Base-by-base conservation (phyloP, 495 filamentous ascomycete species). In the Aspergillus diversus region DNA sequence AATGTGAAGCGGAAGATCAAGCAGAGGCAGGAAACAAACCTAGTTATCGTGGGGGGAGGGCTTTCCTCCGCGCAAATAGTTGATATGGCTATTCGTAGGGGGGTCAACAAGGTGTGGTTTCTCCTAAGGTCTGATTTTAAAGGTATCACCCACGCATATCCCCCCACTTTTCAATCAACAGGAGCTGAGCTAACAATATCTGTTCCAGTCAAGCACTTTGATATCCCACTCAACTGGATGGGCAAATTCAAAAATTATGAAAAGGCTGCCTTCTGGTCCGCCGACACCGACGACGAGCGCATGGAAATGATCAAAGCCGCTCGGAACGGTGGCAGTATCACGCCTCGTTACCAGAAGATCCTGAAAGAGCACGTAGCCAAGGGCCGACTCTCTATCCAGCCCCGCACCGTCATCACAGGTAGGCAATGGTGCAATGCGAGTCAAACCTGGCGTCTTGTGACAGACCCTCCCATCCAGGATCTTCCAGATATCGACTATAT, bases 211-310 rank as follows among this genome's bases (percentile, higher is more conserved):
- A 88, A 88, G 65, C 83, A 84, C 60, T 89, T 90, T 63, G 86
- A 90, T 64, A 75, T 88, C 63, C 80, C 80, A 59, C 75, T 90
- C 13, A 77, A 76, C 34, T 90, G 87, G 87, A 83, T 90, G 71
- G 84, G 84, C 32, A 90, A 90, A 63, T 89, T 84, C 66, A 82
- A 83, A n/a, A 89, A 88, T 70, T 80, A 77, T 68, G 80, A 86
- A 61, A 84, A 87, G 61, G 81, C 87, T 32, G 76, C 78, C 3
- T 90, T 89, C 66, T 89, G 86, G 85, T 82, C 81, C 7, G 81
- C 84, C 16, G 84, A 86, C 49, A 81, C 78, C 6, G 79, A 86
- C 50, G 81, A 86, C 63, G 86, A 88, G 67, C 81, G 86, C 27
- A 75, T 84, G 9, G 77, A 83, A 49, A 86, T 85, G 75, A 75